Base-by-base conservation (phyloP, 257 asterid species). In the Datura wrightii region DNA sequence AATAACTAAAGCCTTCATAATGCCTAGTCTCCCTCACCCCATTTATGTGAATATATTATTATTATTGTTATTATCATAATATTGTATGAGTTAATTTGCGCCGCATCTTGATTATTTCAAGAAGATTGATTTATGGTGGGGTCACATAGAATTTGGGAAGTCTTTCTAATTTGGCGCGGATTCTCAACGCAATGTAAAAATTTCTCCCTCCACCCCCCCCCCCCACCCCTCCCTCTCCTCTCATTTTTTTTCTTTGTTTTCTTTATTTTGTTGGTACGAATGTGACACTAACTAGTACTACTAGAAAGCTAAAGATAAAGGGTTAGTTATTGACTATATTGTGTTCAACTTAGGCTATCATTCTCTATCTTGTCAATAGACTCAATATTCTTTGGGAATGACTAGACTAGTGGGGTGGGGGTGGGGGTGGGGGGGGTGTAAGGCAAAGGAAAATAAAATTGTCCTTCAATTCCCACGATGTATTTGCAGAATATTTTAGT, bases 251-350 rank as follows among this genome's bases (percentile, higher is more conserved):
- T 6, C 37, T 44, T 82, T 62, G 2, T 10, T 65, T 39, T 65
- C n/a, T 65, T 58, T 9, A 19, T 66, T 39, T 56, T 34, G 39
- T 37, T 50, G 67, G 36, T 39, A 36, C n/a, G 53, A 52, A 50
- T 39, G 59, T 55, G 31, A 41, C 58, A 39, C 58, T 37, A 54
- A 36, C 39, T 39, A 70, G 8, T 66, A 74, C 13, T n/a, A 55
- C 3, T n/a, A 18, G 41, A 15, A 72, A 72, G 58, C 80, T 74
- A 74, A 42, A 74, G 18, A 74, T 54, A 10, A 74, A 74, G 2
- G 80, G 80, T 74, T 72, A 24, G 59, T 46, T 74, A 74, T 74
- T 74, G 81, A 48, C 60, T 48, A 74, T 74, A 48, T 74, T 24
- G 8, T 74, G 41, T 48, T 74, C 81, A 46, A 48, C 24, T 48